These are phyloP conservation scores for Arxiozyma slooffiae DNA, from an alignment of 1,139 yeast genomes.

Conservation along the genomic window DNA sequence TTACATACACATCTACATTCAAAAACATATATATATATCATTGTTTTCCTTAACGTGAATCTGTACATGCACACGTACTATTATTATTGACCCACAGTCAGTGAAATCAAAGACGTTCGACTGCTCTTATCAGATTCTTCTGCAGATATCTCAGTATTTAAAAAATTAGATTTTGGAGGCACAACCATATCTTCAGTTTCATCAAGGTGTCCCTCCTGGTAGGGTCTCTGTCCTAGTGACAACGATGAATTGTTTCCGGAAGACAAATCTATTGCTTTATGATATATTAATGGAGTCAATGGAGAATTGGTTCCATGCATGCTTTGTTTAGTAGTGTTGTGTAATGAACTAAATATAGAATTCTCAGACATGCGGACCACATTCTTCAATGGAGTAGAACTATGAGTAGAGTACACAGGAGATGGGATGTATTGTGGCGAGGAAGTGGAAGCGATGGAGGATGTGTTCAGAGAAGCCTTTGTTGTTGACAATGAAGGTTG, in stretches of 20 bases:
- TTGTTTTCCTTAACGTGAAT: too few relatives aligned
- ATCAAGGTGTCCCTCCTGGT: slow-evolving; percentile 5
- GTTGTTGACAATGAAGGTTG: slow-evolving; percentile 12
- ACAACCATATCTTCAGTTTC: slow-evolving; percentile 13
- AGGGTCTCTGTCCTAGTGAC: slow-evolving; percentile 1
- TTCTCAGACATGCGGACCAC: slow-evolving; percentile 21
- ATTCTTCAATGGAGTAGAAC: slow-evolving; percentile 27
- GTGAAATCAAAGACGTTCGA: slow-evolving; percentile 21
- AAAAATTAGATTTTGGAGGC: slow-evolving; percentile 22
- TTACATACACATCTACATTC: background rate
- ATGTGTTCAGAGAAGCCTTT: slow-evolving; percentile 7
- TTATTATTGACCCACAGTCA: slow-evolving; percentile 3
- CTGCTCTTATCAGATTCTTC: slow-evolving; percentile 13
- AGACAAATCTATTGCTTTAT: slow-evolving; percentile 14
- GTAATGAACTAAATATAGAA: slow-evolving; percentile 20
- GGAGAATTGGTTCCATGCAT: slow-evolving; percentile 13
- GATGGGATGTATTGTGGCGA: slow-evolving; percentile 9
- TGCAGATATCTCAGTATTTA: slow-evolving; percentile 20
- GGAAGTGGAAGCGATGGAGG: slow-evolving; percentile 16
- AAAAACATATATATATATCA: too few relatives aligned
- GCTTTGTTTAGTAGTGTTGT: slow-evolving; percentile 10
- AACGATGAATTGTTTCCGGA: slow-evolving; percentile 17
- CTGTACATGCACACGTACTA: background rate
- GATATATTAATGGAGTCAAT: slow-evolving; percentile 23
- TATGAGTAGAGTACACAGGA: slow-evolving; percentile 20